Evolutionary conservation across 2,329 filamentous ascomycete genomes (phyloP), one percentile per base, ranked within the genome.

Genomic region (Ampelomyces quisqualis): DNA sequence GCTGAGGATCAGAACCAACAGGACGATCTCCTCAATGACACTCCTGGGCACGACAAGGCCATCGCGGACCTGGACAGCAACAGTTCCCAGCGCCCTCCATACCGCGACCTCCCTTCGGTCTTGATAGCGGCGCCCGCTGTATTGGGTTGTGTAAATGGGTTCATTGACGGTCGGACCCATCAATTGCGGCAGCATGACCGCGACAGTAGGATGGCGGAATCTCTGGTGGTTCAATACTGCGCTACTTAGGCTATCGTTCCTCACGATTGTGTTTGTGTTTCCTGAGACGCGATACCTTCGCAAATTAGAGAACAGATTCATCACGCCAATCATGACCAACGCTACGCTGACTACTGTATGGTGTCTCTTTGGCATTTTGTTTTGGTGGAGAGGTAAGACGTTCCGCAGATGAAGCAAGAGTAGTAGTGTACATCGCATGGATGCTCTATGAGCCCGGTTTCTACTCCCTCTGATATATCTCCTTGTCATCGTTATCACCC

Each of bases 161-260:
- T 76, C 76, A 8, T 66, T 84, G 17, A 82, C 81, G 78, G 74
- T 76, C 48, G 62, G 50, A 47, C 78, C 77, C 2, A 82, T 82
- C 43, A 72, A 82, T 33, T 70, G 78, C 1, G 82, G 82, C 1
- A 66, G 77, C 0, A 85, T 85, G 80, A 74, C 79, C 1, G 68
- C 77, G 29, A 73, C 77, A 23, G 59, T 76, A 3, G 80, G 80
- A 33, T 83, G 79, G 77, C 70, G 79, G 18, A 80, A 69, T 54
- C 85, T 85, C 60, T 85, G 80, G 78, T 85, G 81, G 81, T 69
- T 85, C 47, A 83, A 84, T 48, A 76, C 79, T 2, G 81, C 60
- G 1, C 35, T 84, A 2, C 63, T 81, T 2, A 75, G 67, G 1
- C 54, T 77, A 3, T 73, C 74, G 0, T 64, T 77, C 15, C 20